A percentile compares a stretch with the other conserved stretches of the same genome.
phyloP scores from a whole-genome alignment of 2,329 filamentous ascomycete genomes.

The Arthrobotrys conoides region DNA sequence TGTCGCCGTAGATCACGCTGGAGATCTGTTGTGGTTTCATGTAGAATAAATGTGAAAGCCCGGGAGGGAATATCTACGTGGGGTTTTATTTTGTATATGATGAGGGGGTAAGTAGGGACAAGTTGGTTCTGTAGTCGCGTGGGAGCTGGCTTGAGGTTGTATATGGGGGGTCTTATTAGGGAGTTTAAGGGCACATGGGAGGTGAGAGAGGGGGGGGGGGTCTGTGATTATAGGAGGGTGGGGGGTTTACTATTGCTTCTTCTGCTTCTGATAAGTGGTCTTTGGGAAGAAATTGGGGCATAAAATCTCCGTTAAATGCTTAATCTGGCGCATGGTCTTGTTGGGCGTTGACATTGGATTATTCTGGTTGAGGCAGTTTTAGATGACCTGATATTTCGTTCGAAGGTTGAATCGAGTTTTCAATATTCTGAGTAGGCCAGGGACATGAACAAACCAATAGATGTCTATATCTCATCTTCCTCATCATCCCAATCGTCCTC shows the following conservation, averaged over 20 bases:
- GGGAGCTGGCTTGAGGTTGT: constrained; percentile 31
- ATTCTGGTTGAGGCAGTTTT: constrained; percentile 47
- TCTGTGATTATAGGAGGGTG: no score
- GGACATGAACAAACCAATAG: not conserved
- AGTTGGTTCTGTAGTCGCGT: constrained; percentile 30
- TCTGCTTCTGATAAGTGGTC: constrained; percentile 27
- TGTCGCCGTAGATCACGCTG: constrained; percentile 50
- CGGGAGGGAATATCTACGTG: not conserved
- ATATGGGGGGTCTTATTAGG: constrained; percentile 7
- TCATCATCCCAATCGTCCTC: constrained; percentile 97
- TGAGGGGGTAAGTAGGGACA: constrained; percentile 29
- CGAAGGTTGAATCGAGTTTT: not conserved
- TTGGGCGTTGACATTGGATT: not conserved
- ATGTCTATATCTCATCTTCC: constrained; percentile 84
- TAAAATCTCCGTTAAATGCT: constrained; percentile 58
- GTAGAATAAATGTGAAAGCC: constrained; percentile 18
- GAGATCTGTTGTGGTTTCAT: constrained; percentile 57
- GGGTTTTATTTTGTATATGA: not conserved
- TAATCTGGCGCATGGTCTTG: constrained; percentile 52
- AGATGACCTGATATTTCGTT: not conserved
- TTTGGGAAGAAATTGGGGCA: constrained; percentile 41
- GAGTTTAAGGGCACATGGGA: not conserved
- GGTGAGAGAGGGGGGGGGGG: not conserved
- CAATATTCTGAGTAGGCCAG: no score
- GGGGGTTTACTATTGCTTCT: no score